Conservation (phyloP, 2,329 filamentous ascomycete genomes). For the Chaetoscypha palmicola region DNA sequence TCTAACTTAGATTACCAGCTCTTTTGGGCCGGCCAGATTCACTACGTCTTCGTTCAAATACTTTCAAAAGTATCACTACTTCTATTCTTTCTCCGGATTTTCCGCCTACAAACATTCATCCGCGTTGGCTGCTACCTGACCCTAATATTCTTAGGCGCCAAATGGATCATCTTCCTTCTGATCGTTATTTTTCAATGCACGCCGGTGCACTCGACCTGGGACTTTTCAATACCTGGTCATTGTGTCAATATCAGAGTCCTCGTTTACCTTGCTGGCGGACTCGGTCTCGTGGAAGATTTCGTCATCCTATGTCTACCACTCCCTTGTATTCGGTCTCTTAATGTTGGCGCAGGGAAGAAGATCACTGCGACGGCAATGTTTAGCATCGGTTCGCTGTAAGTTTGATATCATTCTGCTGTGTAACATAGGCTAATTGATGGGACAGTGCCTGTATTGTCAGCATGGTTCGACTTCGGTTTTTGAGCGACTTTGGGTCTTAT, state of each 20-base stretch:
- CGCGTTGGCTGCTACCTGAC: background rate
- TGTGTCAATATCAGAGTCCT: conserved; percentile 58
- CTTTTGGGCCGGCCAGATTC: conserved; percentile 5
- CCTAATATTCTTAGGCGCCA: conserved; percentile 5
- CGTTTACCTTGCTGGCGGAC: conserved; percentile 57
- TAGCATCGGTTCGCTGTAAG: conserved; percentile 57
- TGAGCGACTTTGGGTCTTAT: conserved; percentile 13
- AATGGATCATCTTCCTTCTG: conserved; percentile 10
- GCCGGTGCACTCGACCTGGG: conserved; percentile 11
- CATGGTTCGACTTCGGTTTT: conserved; percentile 18
- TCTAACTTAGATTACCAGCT: background rate
- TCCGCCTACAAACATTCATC: background rate
- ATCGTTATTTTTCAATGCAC: conserved; percentile 14
- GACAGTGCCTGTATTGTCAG: conserved; percentile 18
- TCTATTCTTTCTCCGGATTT: conserved; percentile 11
- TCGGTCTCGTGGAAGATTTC: conserved; percentile 62
- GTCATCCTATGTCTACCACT: conserved; percentile 58
- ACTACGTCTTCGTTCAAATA: conserved; percentile 12
- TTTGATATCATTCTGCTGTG: conserved; percentile 18
- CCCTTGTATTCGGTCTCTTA: conserved; percentile 55
- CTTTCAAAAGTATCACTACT: conserved; percentile 11
- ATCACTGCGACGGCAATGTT: conserved; percentile 61
- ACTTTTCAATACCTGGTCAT: conserved; percentile 19
- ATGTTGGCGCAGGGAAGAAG: conserved; percentile 57
- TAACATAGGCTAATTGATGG: background rate